Percentiles rank a stretch among this genome's conserved stretches.
Conservation (phyloP, 306 rosid genomes). For the Neltuma alba region DNA sequence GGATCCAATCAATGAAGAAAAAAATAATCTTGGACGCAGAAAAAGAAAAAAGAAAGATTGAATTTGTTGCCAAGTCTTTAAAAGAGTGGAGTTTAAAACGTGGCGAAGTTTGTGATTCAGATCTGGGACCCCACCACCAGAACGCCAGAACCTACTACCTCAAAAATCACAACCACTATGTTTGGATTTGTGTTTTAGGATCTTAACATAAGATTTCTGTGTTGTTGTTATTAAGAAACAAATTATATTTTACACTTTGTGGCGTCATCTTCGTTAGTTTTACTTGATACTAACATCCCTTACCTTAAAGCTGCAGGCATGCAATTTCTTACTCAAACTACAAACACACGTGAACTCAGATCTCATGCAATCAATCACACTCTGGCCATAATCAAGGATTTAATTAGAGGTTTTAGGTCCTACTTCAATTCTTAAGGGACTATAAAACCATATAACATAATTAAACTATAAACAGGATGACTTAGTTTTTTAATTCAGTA, state of each 20-base stretch:
- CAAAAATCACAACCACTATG: constrained; percentile 33
- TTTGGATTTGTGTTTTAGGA: constrained; percentile 36
- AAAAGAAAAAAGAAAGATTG: not conserved
- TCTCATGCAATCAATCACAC: constrained; percentile 3
- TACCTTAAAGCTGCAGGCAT: constrained; percentile 39
- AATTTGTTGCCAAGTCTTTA: not conserved
- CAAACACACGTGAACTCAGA: constrained; percentile 5
- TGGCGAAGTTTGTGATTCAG: not conserved
- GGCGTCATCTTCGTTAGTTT: constrained; percentile 9
- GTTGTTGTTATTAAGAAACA: constrained; percentile 35
- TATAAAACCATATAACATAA: not conserved
- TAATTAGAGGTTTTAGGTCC: not conserved
- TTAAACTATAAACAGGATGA: not conserved
- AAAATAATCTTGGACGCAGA: not conserved
- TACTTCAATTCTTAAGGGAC: not conserved
- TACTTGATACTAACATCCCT: constrained; percentile 24
- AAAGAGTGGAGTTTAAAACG: not conserved
- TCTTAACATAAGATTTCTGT: constrained; percentile 41
- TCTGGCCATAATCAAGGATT: not conserved
- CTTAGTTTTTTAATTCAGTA: not conserved
- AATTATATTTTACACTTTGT: constrained; percentile 43
- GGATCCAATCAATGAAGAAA: not conserved
- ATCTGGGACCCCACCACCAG: not conserved
- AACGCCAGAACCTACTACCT: not conserved
- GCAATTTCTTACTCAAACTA: constrained; percentile 21